phyloP scores from a whole-genome alignment of 2,329 filamentous ascomycete species.

The Didymella segeticola region DNA sequence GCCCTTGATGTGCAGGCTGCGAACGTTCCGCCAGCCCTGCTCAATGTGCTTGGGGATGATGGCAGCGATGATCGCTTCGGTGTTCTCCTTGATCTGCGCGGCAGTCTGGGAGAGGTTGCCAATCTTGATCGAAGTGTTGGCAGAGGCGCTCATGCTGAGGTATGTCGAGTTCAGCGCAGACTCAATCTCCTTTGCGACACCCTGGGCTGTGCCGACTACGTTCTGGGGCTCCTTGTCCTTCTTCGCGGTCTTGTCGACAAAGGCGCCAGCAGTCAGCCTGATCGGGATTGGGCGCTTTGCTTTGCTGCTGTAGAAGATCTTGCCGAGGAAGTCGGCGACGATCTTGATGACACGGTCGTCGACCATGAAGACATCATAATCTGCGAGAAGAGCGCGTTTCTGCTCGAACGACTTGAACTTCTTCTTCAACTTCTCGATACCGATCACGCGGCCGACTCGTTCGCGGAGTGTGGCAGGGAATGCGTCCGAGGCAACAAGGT shows the following conservation, averaged over 20 bases:
- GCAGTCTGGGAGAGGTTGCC: constrained; percentile 77
- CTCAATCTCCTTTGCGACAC: constrained; percentile 81
- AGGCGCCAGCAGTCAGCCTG: constrained; percentile 68
- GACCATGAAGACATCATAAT: constrained; percentile 93
- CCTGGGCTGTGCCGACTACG: constrained; percentile 63
- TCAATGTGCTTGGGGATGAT: constrained; percentile 82
- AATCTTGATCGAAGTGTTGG: constrained; percentile 81
- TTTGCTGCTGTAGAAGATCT: constrained; percentile 87
- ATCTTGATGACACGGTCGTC: constrained; percentile 81
- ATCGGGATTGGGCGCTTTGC: constrained; percentile 88
- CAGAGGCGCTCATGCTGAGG: constrained; percentile 78
- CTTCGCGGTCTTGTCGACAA: constrained; percentile 62
- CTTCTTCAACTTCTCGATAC: constrained; percentile 82
- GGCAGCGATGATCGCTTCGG: constrained; percentile 67
- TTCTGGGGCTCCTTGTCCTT: constrained; percentile 43
- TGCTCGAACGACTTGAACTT: constrained; percentile 91
- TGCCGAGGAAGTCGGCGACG: constrained; percentile 81
- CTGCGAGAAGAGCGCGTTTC: constrained; percentile 74
- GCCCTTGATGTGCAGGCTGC: constrained; percentile 87
- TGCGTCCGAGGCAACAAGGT: constrained; percentile 76
- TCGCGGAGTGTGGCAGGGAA: constrained; percentile 57
- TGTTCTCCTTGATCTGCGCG: constrained; percentile 80
- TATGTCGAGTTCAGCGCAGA: constrained; percentile 78
- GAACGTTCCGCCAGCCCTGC: constrained; percentile 86
- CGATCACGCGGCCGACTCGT: constrained; percentile 70